Evolutionary conservation across 2,329 filamentous ascomycete genomes (phyloP).

Genomic region (Phoma sp.): DNA sequence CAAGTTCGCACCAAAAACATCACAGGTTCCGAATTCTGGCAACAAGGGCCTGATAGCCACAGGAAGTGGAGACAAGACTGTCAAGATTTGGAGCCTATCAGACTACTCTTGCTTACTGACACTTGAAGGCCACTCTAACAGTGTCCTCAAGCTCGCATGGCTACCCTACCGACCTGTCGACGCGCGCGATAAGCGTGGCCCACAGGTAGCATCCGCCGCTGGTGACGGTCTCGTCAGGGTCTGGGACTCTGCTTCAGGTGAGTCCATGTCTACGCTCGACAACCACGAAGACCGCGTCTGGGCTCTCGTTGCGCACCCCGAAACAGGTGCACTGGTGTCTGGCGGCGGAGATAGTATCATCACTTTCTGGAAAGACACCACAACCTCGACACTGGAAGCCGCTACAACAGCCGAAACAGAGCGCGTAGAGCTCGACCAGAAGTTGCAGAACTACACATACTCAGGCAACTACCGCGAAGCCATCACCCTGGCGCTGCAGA

Average conservation of each 20-base stretch:
- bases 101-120: slow-evolving; percentile 94
- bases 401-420: slow-evolving; percentile 76
- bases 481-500: slow-evolving; percentile 86
- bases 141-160: slow-evolving; percentile 92
- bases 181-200: slow-evolving; percentile 60
- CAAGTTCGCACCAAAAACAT: slow-evolving; percentile 81
- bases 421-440: slow-evolving; percentile 91
- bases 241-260: slow-evolving; percentile 87
- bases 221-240: slow-evolving; percentile 96
- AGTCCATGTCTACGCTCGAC: slow-evolving; percentile 87
- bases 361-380: slow-evolving; percentile 95
- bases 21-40: slow-evolving; percentile 64
- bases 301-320: slow-evolving; percentile 75
- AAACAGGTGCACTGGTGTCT: slow-evolving; percentile 77
- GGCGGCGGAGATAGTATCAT: slow-evolving; percentile 91
- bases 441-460: slow-evolving; percentile 90
- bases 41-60: slow-evolving; percentile 85
- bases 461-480: slow-evolving; percentile 89
- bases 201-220: slow-evolving; percentile 83
- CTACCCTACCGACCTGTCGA: slow-evolving; percentile 60
- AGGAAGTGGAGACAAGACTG: slow-evolving; percentile 92
- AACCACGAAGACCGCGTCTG: slow-evolving; percentile 97
- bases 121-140: slow-evolving; percentile 96
- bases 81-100: slow-evolving; percentile 91
- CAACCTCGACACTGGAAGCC: slow-evolving; percentile 76